Evolutionary conservation across 805 yeast species (phyloP), one percentile per base, ranked within the genome.

Genomic region (Sporopachydermia lactativora): DNA sequence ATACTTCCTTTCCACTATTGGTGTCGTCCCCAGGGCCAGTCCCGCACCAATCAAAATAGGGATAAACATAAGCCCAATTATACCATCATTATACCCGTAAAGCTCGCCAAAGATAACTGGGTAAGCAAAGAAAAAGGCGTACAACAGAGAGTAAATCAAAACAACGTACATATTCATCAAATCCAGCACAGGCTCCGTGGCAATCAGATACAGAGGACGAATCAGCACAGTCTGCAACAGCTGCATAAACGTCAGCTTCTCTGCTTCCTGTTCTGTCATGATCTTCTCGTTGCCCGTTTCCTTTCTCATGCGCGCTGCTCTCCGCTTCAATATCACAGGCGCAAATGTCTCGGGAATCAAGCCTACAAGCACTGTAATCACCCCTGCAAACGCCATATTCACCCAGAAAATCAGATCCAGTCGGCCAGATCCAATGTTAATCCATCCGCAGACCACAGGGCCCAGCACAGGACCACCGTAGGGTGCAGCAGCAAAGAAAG

Each of bases 41-140:
- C 64, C 58, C 1, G 95, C 95, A 47, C 96, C 96, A 44, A 86
- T 83, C 47, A 86, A 62, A 52, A 86, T 86, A 17, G 96, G 95
- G 52, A 86, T 80, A 50, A 82, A 71, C 94, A 88, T 83, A 50
- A 86, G 63, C 28, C 96, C 96, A 49, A 81, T 75, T 40, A 68
- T 66, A 50, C 83, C 82, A 58, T 84, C 94, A 48, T 77, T 68
- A 60, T 67, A 85, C 38, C 77, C 84, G 53, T 86, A 82, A 41
- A 85, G 67, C 42, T 77, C 81, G 42, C 68, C 71, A 58, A 86
- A 86, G 40, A 86, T 83, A 41, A 80, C 94, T 3, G 96, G 96
- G 61, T 81, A 86, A 1, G 96, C 96, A 62, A 85, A 86, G 75
- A 86, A 86, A 66, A 86, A 86, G 8, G 95, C 95, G 54, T 86